Evolutionary conservation across 257 asterid genomes (phyloP), one percentile per base, ranked within the genome.

Genomic region (Penstemon davidsonii): DNA sequence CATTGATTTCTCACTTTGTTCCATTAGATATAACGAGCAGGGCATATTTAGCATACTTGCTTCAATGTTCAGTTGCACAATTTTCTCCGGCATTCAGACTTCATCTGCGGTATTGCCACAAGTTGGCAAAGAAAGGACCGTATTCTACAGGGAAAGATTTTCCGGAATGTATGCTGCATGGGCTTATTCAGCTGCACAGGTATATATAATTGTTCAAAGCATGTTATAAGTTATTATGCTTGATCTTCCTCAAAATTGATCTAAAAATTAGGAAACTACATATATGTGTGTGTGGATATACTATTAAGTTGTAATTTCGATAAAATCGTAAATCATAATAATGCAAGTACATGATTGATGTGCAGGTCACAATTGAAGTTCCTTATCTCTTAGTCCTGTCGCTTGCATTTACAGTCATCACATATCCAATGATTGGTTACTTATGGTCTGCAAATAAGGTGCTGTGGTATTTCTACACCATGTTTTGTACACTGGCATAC

Each of bases 91-190:
- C 36, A 63, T 59, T 8, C 25, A 43, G 5, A 67, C 67, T 18
- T 64, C 68, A 15, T 67, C 74, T 40, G 8, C 75, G 6, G 67
- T 77, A 18, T 25, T 66, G 18, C 72, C 77, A 36, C 36, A 53
- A 46, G 63, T 72, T 38, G 10, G 50, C 6, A 61, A 50, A 11
- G 81, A 72, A 53, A 37, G 81, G 10, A 58, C 67, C 12, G 72
- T 77, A 25, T 25, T 25, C 33, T 25, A 25, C 33, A 25, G 33
- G 33, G 33, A 25, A 25, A 25, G 33, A 25, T 2, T 56, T 67
- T 75, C 75, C 3, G 75, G 81, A 60, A 79, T 79, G 84, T 75
- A 79, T 58, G 68, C 78, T 7, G 38, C 80, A 4, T 52, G 59
- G 70, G 70, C 84, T 33, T 75, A 67, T 55, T 62, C 77, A 45